phyloP scores from a whole-genome alignment of 2,329 filamentous ascomycete species.

The Phyllachora maydis region DNA sequence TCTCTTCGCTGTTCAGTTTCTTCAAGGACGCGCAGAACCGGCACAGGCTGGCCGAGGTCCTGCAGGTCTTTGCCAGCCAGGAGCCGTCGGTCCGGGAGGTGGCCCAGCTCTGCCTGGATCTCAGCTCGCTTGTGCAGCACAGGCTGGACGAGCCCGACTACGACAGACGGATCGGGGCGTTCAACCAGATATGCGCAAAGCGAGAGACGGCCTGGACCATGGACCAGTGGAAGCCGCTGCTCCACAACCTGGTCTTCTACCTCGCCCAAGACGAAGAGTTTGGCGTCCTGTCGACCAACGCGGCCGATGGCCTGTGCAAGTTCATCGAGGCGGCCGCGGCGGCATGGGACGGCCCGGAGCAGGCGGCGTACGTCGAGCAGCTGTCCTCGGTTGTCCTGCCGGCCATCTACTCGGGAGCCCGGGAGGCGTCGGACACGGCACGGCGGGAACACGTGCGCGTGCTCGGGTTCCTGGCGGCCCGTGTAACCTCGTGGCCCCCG shows the following conservation, averaged over 20 bases:
- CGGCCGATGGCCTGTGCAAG: slow-evolving; percentile 58
- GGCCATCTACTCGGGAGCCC: slow-evolving; percentile 54
- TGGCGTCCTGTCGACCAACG: slow-evolving; percentile 59
- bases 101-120: slow-evolving; percentile 49
- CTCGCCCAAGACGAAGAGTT: slow-evolving; percentile 76
- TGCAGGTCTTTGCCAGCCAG: slow-evolving; percentile 47
- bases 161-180: slow-evolving; percentile 59
- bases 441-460: slow-evolving; percentile 65
- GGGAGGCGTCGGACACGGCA: slow-evolving; percentile 65
- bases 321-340: slow-evolving; percentile 47
- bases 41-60: slow-evolving; percentile 49
- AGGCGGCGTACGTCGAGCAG: slow-evolving; percentile 31
- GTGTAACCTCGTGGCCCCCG: slow-evolving; percentile 46
- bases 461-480: slow-evolving; percentile 56
- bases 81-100: slow-evolving; percentile 39
- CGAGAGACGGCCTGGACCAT: slow-evolving; percentile 38
- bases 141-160: slow-evolving; percentile 79
- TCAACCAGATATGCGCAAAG: slow-evolving; percentile 46
- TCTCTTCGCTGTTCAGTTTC: slow-evolving; percentile 72
- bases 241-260: slow-evolving; percentile 80
- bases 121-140: slow-evolving; percentile 59
- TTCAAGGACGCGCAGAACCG: slow-evolving; percentile 70
- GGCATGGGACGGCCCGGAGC: slow-evolving; percentile 16
- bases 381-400: slow-evolving; percentile 49
- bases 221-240: slow-evolving; percentile 67